Base-by-base conservation (phyloP, 768 basidiomycete species). In the Clitopilus hobsonii region DNA sequence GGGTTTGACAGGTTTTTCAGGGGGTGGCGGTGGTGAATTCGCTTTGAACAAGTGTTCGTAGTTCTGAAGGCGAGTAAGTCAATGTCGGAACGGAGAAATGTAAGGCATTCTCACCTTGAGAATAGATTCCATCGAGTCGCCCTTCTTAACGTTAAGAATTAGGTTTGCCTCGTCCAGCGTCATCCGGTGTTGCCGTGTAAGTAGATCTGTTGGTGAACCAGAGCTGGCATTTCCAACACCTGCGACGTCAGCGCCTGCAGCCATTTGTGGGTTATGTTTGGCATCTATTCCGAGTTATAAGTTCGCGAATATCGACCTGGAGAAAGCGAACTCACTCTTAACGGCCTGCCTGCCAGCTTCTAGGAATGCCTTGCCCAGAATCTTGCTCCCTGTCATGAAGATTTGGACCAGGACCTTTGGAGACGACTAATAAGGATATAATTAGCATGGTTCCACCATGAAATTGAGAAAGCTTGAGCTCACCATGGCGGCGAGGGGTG, bases 21-120 rank as follows among this genome's bases (percentile, higher is more conserved):
- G 74, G 47, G 79, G 68, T 38, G 84, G 76, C n/a, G 82, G 77
- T 10, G 88, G 87, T 22, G 86, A 78, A 68, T 99, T 99, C 47
- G 85, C 85, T 70, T 90, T 88, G 79, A 98, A 97, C 52, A 98
- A 75, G 63, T 90, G 88, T 58, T 98, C 93, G 64, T 97, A 98
- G 64, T 89, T 84, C 96, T 99, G 66, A 10, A 54, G 52, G 52
- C 16, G 51, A 38, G 22, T 49, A 25, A 38, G 27, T 16, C n/a
- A 23, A 55, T 11, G 29, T 20, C 10, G 18, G 3, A 45, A 45
- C 28, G 3, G 7, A 10, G 56, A 26, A 16, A 13, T 60, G 26
- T 26, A 13, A 32, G 16, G 11, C 25, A 27, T 25, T 67, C 75
- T 63, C 65, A 90, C 95, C 80, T 90, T 86, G 32, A 90, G 66